Evolutionary conservation across 139 green algal species (phyloP), one percentile per base, ranked within the genome.

Genomic region (Asterochloris sp.): DNA sequence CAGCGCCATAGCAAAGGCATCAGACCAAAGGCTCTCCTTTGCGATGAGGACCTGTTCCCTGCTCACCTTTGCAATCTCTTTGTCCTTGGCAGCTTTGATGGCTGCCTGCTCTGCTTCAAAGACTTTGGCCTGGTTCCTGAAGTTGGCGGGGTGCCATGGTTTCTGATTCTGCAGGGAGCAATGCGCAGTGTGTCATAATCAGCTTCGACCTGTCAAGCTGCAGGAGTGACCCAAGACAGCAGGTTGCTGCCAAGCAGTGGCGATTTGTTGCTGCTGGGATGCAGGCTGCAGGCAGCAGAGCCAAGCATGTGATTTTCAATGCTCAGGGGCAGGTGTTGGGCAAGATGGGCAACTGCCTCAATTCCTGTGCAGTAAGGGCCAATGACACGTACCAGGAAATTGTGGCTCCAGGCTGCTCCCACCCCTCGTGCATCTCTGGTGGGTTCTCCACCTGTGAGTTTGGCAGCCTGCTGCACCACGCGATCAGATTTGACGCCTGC

Each of bases 131-230:
- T 91, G 91, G 81, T 97, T 97, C 15, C 88, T 88, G 80, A 95
- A 98, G 67, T 91, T 96, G 26, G 94, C 76, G 0, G 94, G 94
- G 79, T 98, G 94, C 94, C 94, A 97, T 23, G 94, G 91, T 85
- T 97, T 93, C 78, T 89, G 85, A 54, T 81, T 81, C 14, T 54
- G 38, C 38, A 54, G 38, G 38, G 4, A 54, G 38, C 38, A 6
- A 54, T 10, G 38, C 6, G 38, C 38, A 54, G 38, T 54, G 38
- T 54, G 38, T 54, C 38, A 54, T 54, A 6, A 54, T 54, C 6
- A 6, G 6, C 38, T 2, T 6, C 2, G 6, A 2, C 38, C 38
- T 6, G 6, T 54, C 38, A 54, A 6, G 38, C 38, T 54, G 38
- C 38, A 54, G 38, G 38, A 54, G 6, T 2, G 38, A 2, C 38